Base-by-base conservation (phyloP, 2,329 filamentous ascomycete species). In the Apiospora malaysiana region DNA sequence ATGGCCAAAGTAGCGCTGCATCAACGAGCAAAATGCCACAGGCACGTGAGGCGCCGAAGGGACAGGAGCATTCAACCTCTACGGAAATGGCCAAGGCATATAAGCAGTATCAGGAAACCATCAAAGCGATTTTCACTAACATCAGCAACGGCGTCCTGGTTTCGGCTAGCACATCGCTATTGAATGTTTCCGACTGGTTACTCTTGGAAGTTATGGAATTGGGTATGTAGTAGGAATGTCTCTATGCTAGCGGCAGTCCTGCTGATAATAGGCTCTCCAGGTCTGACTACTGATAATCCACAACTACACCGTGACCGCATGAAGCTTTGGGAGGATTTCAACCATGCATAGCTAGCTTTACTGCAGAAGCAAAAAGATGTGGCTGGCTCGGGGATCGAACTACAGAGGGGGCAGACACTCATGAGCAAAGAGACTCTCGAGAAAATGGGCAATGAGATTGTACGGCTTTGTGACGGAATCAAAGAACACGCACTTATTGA, bases 401-500 rank as follows among this genome's bases (percentile, higher is more conserved):
- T 87, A 4, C 85, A 88, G 68, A 86, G 89, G 45, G 81, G 84
- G 0, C 89, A 91, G 73, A 90, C 84, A 69, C 80, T 96, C 12
- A 87, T 98, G 76, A 88, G 88, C 40, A 85, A 88, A 74, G 91
- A 92, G 3, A 88, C 86, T 27, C 85, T 98, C 67, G 90, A 93
- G 76, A 91, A 90, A 75, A 91, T 98, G 88, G 94, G 93, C 16
- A 91, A 92, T 69, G 92, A 97, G 77, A 82, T 99, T 42, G 88
- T 97, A 70, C 88, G 91, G 68, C 85, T 97, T 68, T 97, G 95
- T 79, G 94, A 98, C 79, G 89, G 89, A 68, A 89, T 98, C 73
- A 95, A 98, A 81, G 91, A 92, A 75, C 92, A 96, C 79, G 96
- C 95, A n/a, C 84, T 99, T 66, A 94, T 99, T 12, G 95, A 99